Conservation (phyloP, 73 alveolate genomes). For the Halteria grandinella region DNA sequence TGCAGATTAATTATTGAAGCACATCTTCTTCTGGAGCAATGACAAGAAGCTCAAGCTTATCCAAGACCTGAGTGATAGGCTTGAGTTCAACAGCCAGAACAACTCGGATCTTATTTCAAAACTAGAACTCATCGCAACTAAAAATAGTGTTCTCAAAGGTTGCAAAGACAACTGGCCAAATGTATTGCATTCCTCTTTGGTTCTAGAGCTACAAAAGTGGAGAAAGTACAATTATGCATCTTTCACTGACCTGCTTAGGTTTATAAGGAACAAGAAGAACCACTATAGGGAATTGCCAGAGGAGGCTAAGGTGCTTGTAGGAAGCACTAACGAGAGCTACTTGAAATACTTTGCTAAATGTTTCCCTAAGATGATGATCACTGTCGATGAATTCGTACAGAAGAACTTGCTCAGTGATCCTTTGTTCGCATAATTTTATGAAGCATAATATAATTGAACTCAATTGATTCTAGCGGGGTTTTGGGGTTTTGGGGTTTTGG, state of each 20-base stretch:
- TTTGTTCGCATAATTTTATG: slow-evolving; percentile 18
- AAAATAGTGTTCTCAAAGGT: neutral
- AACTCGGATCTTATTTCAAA: neutral
- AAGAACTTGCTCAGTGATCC: slow-evolving; percentile 38
- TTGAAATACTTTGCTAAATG: slow-evolving; percentile 39
- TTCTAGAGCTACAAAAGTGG: slow-evolving; percentile 15
- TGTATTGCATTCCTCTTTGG: slow-evolving; percentile 6
- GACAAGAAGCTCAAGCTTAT: slow-evolving; percentile 66
- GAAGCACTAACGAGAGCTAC: slow-evolving; percentile 66
- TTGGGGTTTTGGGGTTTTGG: too few relatives aligned
- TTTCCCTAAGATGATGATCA: slow-evolving; percentile 59
- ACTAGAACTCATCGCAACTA: slow-evolving; percentile 20
- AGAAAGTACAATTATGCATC: slow-evolving; percentile 64
- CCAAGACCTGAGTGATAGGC: slow-evolving; percentile 67
- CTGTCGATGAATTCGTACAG: slow-evolving; percentile 54
- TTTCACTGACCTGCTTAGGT: slow-evolving; percentile 68
- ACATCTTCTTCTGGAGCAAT: slow-evolving; percentile 70
- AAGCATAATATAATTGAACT: too few relatives aligned
- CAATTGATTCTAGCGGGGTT: too few relatives aligned
- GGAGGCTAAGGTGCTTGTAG: slow-evolving; percentile 58
- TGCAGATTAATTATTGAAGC: slow-evolving; percentile 26
- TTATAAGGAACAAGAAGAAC: slow-evolving; percentile 75
- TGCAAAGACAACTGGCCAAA: slow-evolving; percentile 20
- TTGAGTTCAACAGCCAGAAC: slow-evolving; percentile 48
- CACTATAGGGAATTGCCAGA: slow-evolving; percentile 75